Percentiles rank a stretch among this genome's conserved stretches.
These are phyloP conservation scores for Phytophthora colocasiae DNA, from an alignment of 352 stramenopile species.

Conservation along the genomic window DNA sequence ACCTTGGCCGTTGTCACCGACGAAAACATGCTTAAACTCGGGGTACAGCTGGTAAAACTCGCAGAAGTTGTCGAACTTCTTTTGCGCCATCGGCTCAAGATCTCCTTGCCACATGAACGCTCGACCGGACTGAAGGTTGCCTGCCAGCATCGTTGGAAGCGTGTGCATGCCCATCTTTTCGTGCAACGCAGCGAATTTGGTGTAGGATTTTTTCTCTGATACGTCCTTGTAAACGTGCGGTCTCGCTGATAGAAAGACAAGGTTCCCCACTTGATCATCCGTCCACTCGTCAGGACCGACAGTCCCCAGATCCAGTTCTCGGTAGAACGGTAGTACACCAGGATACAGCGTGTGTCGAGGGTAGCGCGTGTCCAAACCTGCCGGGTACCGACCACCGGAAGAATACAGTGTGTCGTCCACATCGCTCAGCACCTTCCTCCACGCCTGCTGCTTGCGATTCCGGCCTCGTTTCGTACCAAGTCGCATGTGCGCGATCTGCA, in stretches of 20 bases:
- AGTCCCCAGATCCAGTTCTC: constrained; percentile 96
- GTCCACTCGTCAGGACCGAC: constrained; percentile 91
- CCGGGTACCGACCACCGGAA: constrained; percentile 95
- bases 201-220: constrained; percentile 97
- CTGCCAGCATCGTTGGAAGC: constrained; percentile 94
- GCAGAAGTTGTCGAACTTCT: constrained; percentile 96
- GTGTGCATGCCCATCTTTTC: constrained; percentile 95
- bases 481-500: constrained; percentile 95
- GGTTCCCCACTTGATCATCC: constrained; percentile 92
- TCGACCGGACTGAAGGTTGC: constrained; percentile 93
- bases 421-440: constrained; percentile 98
- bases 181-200: constrained; percentile 95
- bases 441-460: constrained; percentile 86
- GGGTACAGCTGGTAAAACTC: constrained; percentile 98
- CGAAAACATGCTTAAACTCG: constrained; percentile 98
- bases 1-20: constrained; percentile 97
- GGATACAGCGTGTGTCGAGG: constrained; percentile 95
- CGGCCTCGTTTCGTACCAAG: constrained; percentile 87
- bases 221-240: constrained; percentile 99
- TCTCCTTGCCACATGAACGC: constrained; percentile 96
- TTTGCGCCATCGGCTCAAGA: constrained; percentile 95
- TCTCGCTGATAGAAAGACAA: constrained; percentile 98
- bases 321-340: constrained; percentile 97
- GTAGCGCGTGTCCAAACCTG: constrained; percentile 94
- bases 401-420: constrained; percentile 99